A percentile compares a stretch with the other conserved stretches of the same genome.
Evolutionary conservation across 305 asterid species (phyloP).

Genomic region (Fraxinus baroniana): DNA sequence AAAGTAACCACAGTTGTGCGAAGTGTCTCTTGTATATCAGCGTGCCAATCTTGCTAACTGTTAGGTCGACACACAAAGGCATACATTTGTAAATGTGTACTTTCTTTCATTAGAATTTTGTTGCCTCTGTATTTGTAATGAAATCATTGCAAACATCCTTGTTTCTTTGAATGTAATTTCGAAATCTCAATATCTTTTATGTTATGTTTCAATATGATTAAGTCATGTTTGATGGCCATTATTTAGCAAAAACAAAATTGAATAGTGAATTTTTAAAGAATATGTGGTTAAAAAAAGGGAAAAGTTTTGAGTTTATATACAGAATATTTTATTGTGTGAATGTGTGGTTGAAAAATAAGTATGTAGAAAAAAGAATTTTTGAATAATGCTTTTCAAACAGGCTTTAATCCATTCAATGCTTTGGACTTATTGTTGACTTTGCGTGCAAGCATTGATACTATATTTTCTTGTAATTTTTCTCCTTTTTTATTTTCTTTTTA

Average conservation of each 20-base stretch:
- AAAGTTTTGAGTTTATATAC: too few relatives aligned
- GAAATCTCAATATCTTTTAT: neutral
- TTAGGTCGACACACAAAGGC: neutral
- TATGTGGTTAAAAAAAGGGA: neutral
- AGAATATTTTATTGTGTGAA: neutral
- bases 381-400: too few relatives aligned
- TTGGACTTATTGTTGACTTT: neutral
- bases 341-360: neutral
- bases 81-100: neutral
- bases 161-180: neutral
- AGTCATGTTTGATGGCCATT: neutral
- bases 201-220: neutral
- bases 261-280: neutral
- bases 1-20: slow-evolving; percentile 12
- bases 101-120: neutral
- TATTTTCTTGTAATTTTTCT: too few relatives aligned
- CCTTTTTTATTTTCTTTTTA: neutral
- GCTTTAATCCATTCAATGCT: too few relatives aligned
- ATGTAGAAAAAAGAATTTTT: too few relatives aligned
- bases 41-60: neutral
- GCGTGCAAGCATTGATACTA: neutral
- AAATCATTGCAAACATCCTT: neutral
- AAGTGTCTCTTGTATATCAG: neutral
- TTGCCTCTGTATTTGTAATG: neutral
- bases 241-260: neutral